These are phyloP conservation scores for Scorias spongiosa DNA, from an alignment of 2,329 filamentous ascomycete species.

Conservation along the genomic window DNA sequence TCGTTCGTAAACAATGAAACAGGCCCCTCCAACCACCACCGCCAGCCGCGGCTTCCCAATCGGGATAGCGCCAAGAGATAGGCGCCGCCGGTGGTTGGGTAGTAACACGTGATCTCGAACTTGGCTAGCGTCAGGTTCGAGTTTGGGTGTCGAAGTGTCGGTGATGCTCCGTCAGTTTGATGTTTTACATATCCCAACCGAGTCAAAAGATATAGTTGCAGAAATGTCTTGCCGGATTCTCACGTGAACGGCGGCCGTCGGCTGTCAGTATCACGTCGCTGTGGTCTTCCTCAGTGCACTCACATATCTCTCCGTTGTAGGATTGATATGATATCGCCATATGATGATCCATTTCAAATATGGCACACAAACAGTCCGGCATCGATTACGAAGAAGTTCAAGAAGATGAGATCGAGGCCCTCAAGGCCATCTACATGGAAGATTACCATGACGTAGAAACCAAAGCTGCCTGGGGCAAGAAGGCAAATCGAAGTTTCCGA, in stretches of 20 bases:
- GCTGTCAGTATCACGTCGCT: not conserved
- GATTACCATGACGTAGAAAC: constrained; percentile 66
- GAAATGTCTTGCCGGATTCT: not conserved
- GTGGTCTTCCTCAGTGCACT: not conserved
- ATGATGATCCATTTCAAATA: not conserved
- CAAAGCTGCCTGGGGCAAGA: constrained; percentile 74
- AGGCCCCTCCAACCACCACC: too few species aligned
- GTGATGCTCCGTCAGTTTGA: too few species aligned
- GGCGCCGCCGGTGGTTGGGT: not conserved
- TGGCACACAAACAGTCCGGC: constrained; percentile 12
- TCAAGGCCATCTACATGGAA: constrained; percentile 78
- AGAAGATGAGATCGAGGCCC: constrained; percentile 69
- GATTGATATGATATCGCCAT: not conserved
- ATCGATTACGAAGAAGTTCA: constrained; percentile 71
- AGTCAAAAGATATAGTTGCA: too few species aligned
- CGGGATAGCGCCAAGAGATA: not conserved
- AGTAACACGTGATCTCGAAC: not conserved
- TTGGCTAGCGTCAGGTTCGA: not conserved
- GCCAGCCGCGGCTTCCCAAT: not conserved
- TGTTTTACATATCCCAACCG: too few species aligned
- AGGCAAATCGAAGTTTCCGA: constrained; percentile 64
- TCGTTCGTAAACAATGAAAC: not conserved
- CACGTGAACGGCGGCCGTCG: not conserved
- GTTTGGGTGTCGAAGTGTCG: too few species aligned
- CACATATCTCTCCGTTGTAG: not conserved